A percentile compares a stretch with the other conserved stretches of the same genome.
Conservation (phyloP, 169 alveolate genomes). For the Plasmodium sp. region DNA sequence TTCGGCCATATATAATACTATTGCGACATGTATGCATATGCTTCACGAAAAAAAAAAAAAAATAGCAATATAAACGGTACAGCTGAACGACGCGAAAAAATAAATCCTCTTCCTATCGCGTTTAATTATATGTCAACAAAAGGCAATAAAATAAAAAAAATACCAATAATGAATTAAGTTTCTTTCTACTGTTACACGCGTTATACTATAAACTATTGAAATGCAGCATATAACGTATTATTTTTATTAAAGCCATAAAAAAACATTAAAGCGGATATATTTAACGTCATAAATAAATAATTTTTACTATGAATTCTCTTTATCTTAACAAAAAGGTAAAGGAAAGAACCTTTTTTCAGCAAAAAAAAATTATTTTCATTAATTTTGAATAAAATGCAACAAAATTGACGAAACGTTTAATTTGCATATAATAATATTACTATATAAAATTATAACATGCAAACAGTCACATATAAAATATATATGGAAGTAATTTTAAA, state of each 20-base stretch:
- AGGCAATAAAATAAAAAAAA: neutral
- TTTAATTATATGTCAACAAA: neutral
- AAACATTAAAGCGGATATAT: neutral
- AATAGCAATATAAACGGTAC: neutral
- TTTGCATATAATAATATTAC: neutral
- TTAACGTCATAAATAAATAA: neutral
- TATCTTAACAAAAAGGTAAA: neutral
- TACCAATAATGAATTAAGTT: neutral
- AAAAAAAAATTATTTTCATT: neutral
- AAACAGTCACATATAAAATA: neutral
- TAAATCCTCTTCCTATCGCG: neutral
- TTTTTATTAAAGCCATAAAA: neutral
- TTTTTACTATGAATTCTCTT: neutral
- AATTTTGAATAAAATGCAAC: neutral
- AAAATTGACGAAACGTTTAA: neutral
- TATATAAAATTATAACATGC: neutral
- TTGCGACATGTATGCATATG: neutral
- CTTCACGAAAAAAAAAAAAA: neutral
- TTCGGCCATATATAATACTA: neutral
- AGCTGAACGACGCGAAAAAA: neutral
- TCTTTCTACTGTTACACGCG: neutral
- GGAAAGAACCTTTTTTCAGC: neutral
- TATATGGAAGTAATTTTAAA: neutral
- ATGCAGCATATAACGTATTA: neutral
- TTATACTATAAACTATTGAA: neutral